Percentiles rank a stretch among this genome's conserved stretches.
These are phyloP conservation scores for Pseudodiploospora longispora DNA, from an alignment of 2,329 filamentous ascomycete species.

Conservation along the genomic window DNA sequence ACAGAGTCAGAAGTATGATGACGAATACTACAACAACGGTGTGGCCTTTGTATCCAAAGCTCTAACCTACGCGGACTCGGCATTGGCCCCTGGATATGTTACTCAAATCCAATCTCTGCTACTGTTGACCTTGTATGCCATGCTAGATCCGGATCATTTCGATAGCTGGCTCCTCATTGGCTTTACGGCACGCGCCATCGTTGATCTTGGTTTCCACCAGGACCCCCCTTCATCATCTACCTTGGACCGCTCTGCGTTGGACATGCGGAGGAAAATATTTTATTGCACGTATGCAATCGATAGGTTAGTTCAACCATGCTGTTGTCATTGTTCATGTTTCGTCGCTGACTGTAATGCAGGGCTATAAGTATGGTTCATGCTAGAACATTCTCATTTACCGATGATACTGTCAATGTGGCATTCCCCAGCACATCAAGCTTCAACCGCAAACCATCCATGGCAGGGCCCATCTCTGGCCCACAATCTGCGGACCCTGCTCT, in stretches of 20 bases:
- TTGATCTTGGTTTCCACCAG: conserved; percentile 89
- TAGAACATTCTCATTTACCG: conserved; percentile 85
- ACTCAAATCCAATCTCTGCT: conserved; percentile 81
- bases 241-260: conserved; percentile 60
- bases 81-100: conserved; percentile 76
- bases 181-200: conserved; percentile 76
- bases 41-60: conserved; percentile 54
- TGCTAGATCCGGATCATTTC: conserved; percentile 84
- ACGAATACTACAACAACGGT: conserved; percentile 51
- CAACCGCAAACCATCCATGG: conserved; percentile 32
- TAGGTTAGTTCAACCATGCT: conserved; percentile 43
- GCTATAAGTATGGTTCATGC: conserved; percentile 84
- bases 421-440: conserved; percentile 51
- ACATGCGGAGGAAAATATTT: conserved; percentile 75
- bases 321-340: not conserved
- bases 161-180: conserved; percentile 92
- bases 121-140: conserved; percentile 79
- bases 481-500: conserved; percentile 61
- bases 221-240: conserved; percentile 68
- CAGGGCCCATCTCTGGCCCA: conserved; percentile 34
- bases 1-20: conserved; percentile 61
- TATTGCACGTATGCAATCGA: conserved; percentile 88
- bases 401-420: conserved; percentile 77
- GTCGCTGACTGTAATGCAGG: conserved; percentile 34
- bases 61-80: conserved; percentile 69